phyloP scores from a whole-genome alignment of 2,329 filamentous ascomycete genomes.

The Diaporthe sp. region DNA sequence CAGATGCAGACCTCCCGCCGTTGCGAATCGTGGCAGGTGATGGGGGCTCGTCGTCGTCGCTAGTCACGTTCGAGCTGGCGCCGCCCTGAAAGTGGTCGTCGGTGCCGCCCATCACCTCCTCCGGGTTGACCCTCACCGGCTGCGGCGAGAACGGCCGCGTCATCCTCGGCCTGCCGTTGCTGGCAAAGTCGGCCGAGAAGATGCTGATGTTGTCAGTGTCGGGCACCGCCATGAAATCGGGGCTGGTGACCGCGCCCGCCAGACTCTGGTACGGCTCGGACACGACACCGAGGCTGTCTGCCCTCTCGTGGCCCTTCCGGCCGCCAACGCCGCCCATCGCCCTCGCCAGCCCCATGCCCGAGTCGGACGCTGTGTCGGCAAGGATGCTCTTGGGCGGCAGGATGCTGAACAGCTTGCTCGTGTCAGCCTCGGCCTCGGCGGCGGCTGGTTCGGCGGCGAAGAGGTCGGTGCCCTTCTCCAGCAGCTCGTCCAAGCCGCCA shows the following conservation, averaged over 20 bases:
- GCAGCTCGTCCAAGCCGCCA: conserved; percentile 75
- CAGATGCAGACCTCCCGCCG: conserved; percentile 38
- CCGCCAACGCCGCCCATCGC: not conserved
- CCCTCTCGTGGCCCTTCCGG: conserved; percentile 57
- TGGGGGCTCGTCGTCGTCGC: conserved; percentile 41
- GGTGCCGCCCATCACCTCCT: conserved; percentile 49
- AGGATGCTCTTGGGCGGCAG: conserved; percentile 75
- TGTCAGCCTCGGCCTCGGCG: conserved; percentile 50
- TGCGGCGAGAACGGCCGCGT: conserved; percentile 74
- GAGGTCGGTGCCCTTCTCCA: conserved; percentile 74
- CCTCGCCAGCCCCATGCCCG: conserved; percentile 44
- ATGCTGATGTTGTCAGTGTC: conserved; percentile 63
- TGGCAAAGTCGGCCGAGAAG: conserved; percentile 57
- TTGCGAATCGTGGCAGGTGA: conserved; percentile 39
- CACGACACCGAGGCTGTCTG: conserved; percentile 69
- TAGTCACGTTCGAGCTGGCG: conserved; percentile 34
- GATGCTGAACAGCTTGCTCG: conserved; percentile 73
- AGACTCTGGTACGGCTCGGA: conserved; percentile 71
- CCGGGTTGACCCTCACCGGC: conserved; percentile 54
- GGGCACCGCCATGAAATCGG: conserved; percentile 46
- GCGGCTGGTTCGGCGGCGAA: conserved; percentile 58
- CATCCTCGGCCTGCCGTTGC: conserved; percentile 67
- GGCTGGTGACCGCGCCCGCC: conserved; percentile 58
- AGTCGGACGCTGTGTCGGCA: conserved; percentile 62
- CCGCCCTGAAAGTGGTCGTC: conserved; percentile 42